These are phyloP conservation scores for Russula compacta DNA, from an alignment of 768 basidiomycete genomes.

Conservation along the genomic window DNA sequence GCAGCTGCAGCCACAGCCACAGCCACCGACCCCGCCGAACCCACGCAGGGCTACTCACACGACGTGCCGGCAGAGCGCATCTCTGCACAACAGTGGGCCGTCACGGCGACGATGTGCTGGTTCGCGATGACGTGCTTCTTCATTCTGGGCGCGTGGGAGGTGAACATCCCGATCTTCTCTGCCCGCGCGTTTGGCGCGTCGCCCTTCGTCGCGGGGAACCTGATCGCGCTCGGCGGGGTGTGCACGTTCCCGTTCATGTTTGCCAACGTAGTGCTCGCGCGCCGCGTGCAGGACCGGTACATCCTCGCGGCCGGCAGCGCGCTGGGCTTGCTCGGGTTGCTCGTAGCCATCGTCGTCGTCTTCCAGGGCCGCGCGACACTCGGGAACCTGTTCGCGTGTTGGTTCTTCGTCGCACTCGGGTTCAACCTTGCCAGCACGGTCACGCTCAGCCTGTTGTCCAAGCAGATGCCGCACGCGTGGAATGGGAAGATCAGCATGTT, in stretches of 20 bases:
- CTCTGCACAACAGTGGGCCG: constrained; percentile 38
- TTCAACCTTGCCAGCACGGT: constrained; percentile 68
- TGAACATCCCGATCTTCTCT: constrained; percentile 56
- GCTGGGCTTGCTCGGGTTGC: constrained; percentile 43
- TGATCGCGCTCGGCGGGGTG: constrained; percentile 59
- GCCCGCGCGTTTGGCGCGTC: constrained; percentile 43
- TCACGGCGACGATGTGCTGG: constrained; percentile 58
- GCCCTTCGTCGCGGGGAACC: constrained; percentile 58
- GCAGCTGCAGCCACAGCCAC: background rate
- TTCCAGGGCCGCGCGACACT: constrained; percentile 34
- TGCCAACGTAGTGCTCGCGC: constrained; percentile 46
- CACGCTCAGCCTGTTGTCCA: constrained; percentile 56
- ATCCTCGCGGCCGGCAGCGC: constrained; percentile 44
- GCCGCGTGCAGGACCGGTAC: constrained; percentile 50
- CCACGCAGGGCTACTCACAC: background rate
- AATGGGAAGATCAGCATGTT: constrained; percentile 48
- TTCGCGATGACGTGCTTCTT: constrained; percentile 64
- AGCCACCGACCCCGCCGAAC: background rate
- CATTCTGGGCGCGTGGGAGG: constrained; percentile 60
- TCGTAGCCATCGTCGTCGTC: constrained; percentile 43
- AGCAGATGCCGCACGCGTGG: constrained; percentile 57
- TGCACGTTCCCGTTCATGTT: constrained; percentile 59
- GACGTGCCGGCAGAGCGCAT: background rate
- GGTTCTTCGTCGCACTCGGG: constrained; percentile 58
- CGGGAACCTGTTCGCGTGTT: constrained; percentile 36